Base-by-base conservation (phyloP, 306 rosid species). In the Prunus kanzakura region DNA sequence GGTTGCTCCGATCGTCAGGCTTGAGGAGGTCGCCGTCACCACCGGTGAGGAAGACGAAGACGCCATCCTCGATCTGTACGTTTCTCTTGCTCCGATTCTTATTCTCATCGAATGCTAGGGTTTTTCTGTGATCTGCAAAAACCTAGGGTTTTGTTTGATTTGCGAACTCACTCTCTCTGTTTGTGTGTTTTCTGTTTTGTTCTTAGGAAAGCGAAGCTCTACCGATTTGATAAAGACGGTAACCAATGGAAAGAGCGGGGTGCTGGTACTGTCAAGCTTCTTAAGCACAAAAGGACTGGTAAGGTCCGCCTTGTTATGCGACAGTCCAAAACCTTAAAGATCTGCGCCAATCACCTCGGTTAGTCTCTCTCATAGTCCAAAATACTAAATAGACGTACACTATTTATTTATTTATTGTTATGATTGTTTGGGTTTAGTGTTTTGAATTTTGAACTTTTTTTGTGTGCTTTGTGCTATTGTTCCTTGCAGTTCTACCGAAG, bases 221-320 rank as follows among this genome's bases (percentile, higher is more conserved):
- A 96, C 57, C 96, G 99, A 50, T 96, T 91, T 47, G 99, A 96
- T 64, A 93, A 87, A 79, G 93, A 89, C 9, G 97, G 97, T 54
- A 91, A 87, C 16, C 97, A 89, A 70, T 93, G 98, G 97, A 93
- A 93, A 75, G 99, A 96, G 79, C 81, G 97, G 43, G 97, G 98
- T 23, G 96, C 92, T 3, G 98, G 98, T 12, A 86, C 90, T 13
- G 97, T 93, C 35, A 93, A 87, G 81, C 81, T 93, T 67, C 79
- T 93, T 70, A 91, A 83, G 86, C 98, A 93, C 75, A 91, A 85
- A 2, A 84, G 84, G 71, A 43, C 84, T 1, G 88, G 92, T 7
- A 93, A 88, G 75, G 96, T 90, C 65, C 86, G 97, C 29, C 97
- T 93, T 65, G 91, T 93, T 12, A 87, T 93, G 96, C 87, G 98